Base-by-base conservation (phyloP, 73 alveolate genomes). In the Symbiodinium pilosum region DNA sequence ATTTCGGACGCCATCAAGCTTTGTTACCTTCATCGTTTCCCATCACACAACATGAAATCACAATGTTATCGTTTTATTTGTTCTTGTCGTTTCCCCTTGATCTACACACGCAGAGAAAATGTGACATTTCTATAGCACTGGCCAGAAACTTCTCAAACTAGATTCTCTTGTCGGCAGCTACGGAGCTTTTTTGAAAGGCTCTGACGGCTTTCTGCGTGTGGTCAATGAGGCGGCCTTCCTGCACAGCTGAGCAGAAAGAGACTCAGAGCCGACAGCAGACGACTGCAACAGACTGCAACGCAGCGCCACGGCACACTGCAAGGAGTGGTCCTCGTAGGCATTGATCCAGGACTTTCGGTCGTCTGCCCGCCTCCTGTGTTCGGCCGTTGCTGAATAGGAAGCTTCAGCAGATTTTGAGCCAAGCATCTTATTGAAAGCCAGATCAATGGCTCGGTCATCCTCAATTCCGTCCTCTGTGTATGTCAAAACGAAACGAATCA, bases 361-460 rank as follows among this genome's bases (percentile, higher is more conserved):
- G 92, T 99, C 99, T 26, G 99, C 99, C 59, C 99, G 99, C 91
- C 99, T 99, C 99, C 95, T 88, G 3, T 14, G 30, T 51, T 51
- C 68, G 73, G 26, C n/a, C n/a, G n/a, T n/a, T n/a, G n/a, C n/a
- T n/a, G n/a, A n/a, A n/a, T n/a, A n/a, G n/a, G n/a, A n/a, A n/a
- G 7, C 28, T 0, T 8, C 26, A n/a, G 26, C 41, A 16, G 81
- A 24, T 34, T 20, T 64, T 18, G 9, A 28, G 44, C 95, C 95
- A 24, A 16, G 95, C 11, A 14, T 34, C 99, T 99, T 99, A 92
- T 99, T 99, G 99, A 99, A 99, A 34, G 99, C 99, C 96, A 99
- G 99, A 99, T 99, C 99, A 26, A 99, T 99, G 41, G 99, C 99
- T 75, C 99, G 99, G 85, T 99, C 99, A 99, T 99, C 99, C 38